phyloP scores from a whole-genome alignment of 139 green algal species.

The Mesotaenium endlicherianum region DNA sequence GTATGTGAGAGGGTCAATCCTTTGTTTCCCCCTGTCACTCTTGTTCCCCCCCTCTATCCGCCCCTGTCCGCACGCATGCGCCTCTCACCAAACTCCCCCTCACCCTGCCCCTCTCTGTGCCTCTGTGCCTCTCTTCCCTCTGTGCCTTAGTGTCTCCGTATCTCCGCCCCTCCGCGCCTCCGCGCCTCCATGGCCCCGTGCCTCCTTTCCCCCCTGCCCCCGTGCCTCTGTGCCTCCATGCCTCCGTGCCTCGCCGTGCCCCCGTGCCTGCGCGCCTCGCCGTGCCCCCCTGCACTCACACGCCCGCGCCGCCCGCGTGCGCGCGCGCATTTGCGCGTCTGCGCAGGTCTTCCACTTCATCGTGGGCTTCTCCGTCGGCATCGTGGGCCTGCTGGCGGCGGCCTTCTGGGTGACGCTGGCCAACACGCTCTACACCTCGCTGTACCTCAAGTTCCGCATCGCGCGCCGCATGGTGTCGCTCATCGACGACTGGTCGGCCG shows the following conservation, averaged over 20 bases:
- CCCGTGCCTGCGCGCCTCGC: neutral
- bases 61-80: no score
- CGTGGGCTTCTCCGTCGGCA: neutral
- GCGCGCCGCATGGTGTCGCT: slow-evolving; percentile 54
- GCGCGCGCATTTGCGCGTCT: neutral
- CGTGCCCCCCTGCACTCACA: neutral
- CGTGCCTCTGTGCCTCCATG: neutral
- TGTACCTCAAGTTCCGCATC: neutral
- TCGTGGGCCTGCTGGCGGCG: neutral
- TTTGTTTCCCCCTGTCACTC: no score
- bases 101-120: neutral
- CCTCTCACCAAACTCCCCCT: no score
- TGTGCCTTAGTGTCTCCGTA: neutral
- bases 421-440: neutral
- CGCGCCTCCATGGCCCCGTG: neutral
- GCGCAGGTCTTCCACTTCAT: neutral
- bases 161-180: neutral
- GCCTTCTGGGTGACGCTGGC: neutral
- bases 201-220: neutral
- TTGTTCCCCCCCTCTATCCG: no score
- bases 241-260: neutral
- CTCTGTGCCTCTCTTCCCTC: neutral
- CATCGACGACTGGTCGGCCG: slow-evolving; percentile 16
- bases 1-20: no score
- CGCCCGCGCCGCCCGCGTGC: neutral